A percentile compares a stretch with the other conserved stretches of the same genome.
phyloP scores from a whole-genome alignment of 305 asterid genomes.

The Euphrasia arctica region DNA sequence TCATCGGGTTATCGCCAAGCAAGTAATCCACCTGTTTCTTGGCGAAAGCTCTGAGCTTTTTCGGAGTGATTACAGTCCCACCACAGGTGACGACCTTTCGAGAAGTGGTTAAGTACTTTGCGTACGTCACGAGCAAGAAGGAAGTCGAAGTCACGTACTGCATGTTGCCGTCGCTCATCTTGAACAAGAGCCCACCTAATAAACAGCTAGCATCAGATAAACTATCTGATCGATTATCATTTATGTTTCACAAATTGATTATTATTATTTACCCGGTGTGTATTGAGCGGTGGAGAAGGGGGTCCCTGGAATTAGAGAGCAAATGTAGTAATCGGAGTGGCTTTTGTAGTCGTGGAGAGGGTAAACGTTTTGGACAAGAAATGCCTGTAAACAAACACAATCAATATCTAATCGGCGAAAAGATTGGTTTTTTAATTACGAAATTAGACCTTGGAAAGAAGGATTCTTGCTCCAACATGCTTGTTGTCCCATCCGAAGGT shows the following conservation, averaged over 20 bases:
- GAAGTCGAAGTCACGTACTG: conserved; percentile 96
- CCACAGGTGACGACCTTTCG: conserved; percentile 74
- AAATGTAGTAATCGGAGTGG: conserved; percentile 92
- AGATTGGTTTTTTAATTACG: too few relatives aligned
- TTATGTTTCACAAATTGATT: not conserved
- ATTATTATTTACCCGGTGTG: conserved; percentile 54
- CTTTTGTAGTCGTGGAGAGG: conserved; percentile 90
- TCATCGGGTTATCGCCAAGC: conserved; percentile 82
- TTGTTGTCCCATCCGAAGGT: conserved; percentile 99
- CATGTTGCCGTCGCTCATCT: conserved; percentile 90
- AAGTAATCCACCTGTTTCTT: conserved; percentile 94
- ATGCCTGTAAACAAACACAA: conserved; percentile 49
- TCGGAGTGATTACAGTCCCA: conserved; percentile 62
- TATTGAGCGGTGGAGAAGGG: conserved; percentile 70
- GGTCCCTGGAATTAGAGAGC: conserved; percentile 85
- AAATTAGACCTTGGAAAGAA: conserved; percentile 70
- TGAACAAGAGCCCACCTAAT: conserved; percentile 91
- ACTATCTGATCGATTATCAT: not conserved
- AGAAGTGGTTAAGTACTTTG: conserved; percentile 87
- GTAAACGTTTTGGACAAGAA: conserved; percentile 80
- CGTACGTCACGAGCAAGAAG: conserved; percentile 75
- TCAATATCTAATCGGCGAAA: not conserved
- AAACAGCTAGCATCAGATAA: not conserved
- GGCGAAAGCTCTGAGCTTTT: conserved; percentile 69
- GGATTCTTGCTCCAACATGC: conserved; percentile 96